Conservation (phyloP, 2,329 filamentous ascomycete genomes). For the Paracoccidioides lutzii region DNA sequence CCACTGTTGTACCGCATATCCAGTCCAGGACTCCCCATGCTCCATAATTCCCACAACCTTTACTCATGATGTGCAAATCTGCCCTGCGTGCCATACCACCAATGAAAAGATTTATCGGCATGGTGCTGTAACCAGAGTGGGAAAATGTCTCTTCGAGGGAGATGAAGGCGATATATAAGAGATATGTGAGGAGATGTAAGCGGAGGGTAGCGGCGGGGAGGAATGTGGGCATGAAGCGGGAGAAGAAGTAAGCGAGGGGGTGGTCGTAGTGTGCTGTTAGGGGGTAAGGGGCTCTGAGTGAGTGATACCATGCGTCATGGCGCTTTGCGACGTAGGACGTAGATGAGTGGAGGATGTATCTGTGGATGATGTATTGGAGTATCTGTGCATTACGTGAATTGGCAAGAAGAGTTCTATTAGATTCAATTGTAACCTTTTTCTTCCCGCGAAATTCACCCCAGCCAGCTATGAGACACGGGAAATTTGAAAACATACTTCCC, state of each 20-base stretch:
- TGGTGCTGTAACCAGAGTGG: conserved; percentile 46
- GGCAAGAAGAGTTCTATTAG: conserved; percentile 1
- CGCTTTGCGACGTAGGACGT: conserved; percentile 38
- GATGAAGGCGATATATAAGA: conserved; percentile 40
- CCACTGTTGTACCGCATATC: conserved; percentile 28
- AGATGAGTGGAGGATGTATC: conserved; percentile 52
- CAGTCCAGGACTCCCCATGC: conserved; percentile 36
- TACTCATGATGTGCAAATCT: conserved; percentile 41
- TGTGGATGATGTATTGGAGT: conserved; percentile 62
- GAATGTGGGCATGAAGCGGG: conserved; percentile 44
- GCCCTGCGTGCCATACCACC: conserved; percentile 45
- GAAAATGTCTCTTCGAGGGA: conserved; percentile 50
- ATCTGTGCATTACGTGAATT: conserved; percentile 30
- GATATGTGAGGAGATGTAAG: conserved; percentile 49
- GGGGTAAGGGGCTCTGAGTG: conserved; percentile 40
- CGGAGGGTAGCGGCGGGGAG: conserved; percentile 44
- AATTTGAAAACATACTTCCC: conserved; percentile 37
- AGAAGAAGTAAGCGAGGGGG: conserved; percentile 41
- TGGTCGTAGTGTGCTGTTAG: conserved; percentile 50
- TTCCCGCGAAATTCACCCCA: background rate
- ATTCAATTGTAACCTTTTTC: background rate
- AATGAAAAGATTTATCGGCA: conserved; percentile 46
- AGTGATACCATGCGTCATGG: conserved; percentile 46
- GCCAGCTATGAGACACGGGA: background rate
- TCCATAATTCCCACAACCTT: conserved; percentile 35